Evolutionary conservation across 2,329 filamentous ascomycete genomes (phyloP), one percentile per base, ranked within the genome.

Genomic region (Penicillium griseofulvum): DNA sequence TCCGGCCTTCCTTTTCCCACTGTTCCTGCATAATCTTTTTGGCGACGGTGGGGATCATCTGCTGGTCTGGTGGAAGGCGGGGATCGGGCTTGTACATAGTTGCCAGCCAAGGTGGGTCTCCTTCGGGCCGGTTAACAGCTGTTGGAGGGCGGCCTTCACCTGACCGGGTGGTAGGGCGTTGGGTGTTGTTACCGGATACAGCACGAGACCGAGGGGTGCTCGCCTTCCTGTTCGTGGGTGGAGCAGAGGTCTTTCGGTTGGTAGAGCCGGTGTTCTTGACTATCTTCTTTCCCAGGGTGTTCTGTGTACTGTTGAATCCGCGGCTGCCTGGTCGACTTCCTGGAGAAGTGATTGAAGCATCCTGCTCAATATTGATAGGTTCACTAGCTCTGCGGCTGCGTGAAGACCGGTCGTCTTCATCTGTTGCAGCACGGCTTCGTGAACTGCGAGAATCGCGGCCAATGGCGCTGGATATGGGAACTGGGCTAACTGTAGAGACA

Each of bases 11-110:
- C 65, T 87, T 89, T 74, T 95, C 91, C 92, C 91, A 97, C 72
- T 93, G 90, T 73, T 97, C 91, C 76, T 97, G 93, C 72, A 94
- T 90, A 73, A 97, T 82, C 53, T 90, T 84, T 67, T 88, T 91
- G 12, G 94, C 94, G 59, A 97, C 91, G 0, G 94, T 97, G 0
- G 94, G 94, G 11, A 99, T 84, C 50, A 99, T 86, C 70, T 99
- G 94, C 73, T 99, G 90, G 59, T 99, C 94, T 0, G 91, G 94
- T 6, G 94, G 94, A 33, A 99, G 80, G 57, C 91, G 87, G 29
- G 94, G 94, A 70, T 99, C 94, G 0, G 94, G 94, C 68, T 95
- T 96, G 74, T 97, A 99, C 75, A 96, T 91, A 22, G 89, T 90
- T 43, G 94, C 84, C 75, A 97, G 84, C 94, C 94, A 99, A 49